Base-by-base conservation (phyloP, 1,284 basidiomycete genomes). In the Phylloporus gajari region DNA sequence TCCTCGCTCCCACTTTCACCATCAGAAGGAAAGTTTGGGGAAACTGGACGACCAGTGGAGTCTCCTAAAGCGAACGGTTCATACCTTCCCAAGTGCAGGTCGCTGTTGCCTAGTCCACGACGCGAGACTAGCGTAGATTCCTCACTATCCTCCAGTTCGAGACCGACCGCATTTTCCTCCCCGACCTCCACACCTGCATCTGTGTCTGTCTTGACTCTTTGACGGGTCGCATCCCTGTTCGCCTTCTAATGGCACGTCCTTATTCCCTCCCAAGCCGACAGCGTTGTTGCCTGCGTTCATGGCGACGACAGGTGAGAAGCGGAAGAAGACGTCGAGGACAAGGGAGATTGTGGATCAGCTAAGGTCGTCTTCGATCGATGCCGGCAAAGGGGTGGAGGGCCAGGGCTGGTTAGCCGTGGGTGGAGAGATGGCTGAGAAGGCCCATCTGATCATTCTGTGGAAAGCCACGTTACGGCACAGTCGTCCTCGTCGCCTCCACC, bases 301-400 rank as follows among this genome's bases (percentile, higher is more conserved):
- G 13, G 69, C 78, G 5, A 75, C 76, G 23, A 32, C 76, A 40
- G 40, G 51, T 27, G 71, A 67, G 62, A 79, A 81, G 61, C 75
- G 76, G 23, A 80, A 79, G 72, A 79, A 78, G 72, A 25, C 67
- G 19, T 82, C 80, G 35, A 72, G 77, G 58, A 79, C 80, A 70
- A 77, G 79, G 32, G 78, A 79, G 69, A 82, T 79, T 51, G 78
- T 79, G 5, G 78, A 82, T 68, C 76, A 70, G 44, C 30, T 82
- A 64, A 77, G 78, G 70, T 80, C 78, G 51, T 73, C 72, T 58
- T 81, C 78, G 27, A 61, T 78, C 12, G 78, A 80, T 71, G 71
- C 51, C 1, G 78, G 75, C 21, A 79, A 70, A 67, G 69, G 25
- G 6, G 32, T 35, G 65, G 78, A 74, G 32, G 8, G 40, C 44